Percentiles rank a stretch among this genome's conserved stretches.
phyloP scores from a whole-genome alignment of 2,329 filamentous ascomycete species.

The Aspergillus chevalieri region DNA sequence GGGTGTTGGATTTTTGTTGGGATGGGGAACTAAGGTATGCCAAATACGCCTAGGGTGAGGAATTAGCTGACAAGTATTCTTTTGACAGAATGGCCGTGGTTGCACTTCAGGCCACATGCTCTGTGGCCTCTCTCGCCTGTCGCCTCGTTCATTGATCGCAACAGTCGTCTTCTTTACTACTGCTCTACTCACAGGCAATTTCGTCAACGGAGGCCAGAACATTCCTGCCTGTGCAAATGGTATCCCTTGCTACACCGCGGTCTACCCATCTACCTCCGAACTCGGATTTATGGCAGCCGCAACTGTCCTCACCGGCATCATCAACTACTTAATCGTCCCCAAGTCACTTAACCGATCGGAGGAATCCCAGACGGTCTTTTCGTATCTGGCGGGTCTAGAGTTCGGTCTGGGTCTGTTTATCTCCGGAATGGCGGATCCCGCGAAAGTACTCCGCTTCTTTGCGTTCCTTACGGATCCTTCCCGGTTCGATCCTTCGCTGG shows the following conservation, averaged over 20 bases:
- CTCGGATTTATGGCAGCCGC: constrained; percentile 30
- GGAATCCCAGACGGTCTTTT: constrained; percentile 31
- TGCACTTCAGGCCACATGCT: constrained; percentile 54
- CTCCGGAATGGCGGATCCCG: constrained; percentile 46
- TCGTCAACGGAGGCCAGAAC: constrained; percentile 26
- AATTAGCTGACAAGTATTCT: neutral
- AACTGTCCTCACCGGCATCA: constrained; percentile 23
- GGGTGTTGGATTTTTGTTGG: constrained; percentile 40
- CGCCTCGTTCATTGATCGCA: constrained; percentile 45
- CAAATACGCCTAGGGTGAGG: neutral
- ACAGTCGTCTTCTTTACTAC: constrained; percentile 41
- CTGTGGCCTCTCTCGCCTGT: constrained; percentile 47
- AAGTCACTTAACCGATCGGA: constrained; percentile 22
- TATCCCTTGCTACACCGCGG: constrained; percentile 42
- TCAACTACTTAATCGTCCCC: constrained; percentile 31
- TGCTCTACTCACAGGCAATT: constrained; percentile 39
- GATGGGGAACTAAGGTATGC: constrained; percentile 49
- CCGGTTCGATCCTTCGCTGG: constrained; percentile 47
- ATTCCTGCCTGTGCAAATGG: constrained; percentile 35
- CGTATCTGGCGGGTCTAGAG: constrained; percentile 43
- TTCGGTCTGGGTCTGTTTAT: constrained; percentile 49
- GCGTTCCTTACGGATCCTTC: constrained; percentile 37
- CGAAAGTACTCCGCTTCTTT: constrained; percentile 48
- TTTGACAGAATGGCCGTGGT: constrained; percentile 39
- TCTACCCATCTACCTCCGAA: constrained; percentile 36